Conservation (phyloP, 1,139 yeast genomes). For the Scheffersomyces illinoinensis region DNA sequence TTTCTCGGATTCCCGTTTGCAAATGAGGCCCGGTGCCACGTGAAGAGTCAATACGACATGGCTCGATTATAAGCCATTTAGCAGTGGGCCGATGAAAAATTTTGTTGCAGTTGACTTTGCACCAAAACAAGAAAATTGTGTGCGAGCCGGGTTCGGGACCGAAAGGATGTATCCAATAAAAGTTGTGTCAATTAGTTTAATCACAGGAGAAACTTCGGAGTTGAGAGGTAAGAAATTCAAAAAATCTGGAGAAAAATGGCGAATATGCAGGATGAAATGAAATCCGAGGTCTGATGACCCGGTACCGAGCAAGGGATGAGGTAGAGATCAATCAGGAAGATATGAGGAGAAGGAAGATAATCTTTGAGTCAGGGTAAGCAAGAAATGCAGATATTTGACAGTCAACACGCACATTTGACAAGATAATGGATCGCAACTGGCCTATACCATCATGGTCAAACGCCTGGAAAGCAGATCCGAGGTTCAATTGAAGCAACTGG, state of each 20-base stretch:
- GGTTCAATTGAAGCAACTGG: background rate
- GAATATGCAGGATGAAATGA: background rate
- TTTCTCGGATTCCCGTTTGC: background rate
- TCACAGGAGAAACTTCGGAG: slow-evolving; percentile 9
- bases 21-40: background rate
- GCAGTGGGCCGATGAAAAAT: slow-evolving; percentile 1
- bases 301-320: background rate
- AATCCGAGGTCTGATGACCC: background rate
- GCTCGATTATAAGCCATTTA: background rate
- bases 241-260: slow-evolving; percentile 13
- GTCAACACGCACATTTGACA: background rate
- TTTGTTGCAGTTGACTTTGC: background rate
- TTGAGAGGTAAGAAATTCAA: slow-evolving; percentile 5
- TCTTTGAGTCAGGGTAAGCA: background rate
- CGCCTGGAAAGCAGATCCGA: background rate
- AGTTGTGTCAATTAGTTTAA: slow-evolving; percentile 1
- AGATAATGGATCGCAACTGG: background rate
- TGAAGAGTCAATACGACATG: background rate
- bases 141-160: slow-evolving; percentile 9
- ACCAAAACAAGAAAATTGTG: background rate
- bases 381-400: background rate
- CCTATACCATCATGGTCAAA: background rate
- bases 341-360: background rate
- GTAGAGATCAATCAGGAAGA: background rate
- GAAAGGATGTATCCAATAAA: slow-evolving; percentile 10